Evolutionary conservation across 2,329 filamentous ascomycete species (phyloP).

Genomic region (Diaporthe eres): DNA sequence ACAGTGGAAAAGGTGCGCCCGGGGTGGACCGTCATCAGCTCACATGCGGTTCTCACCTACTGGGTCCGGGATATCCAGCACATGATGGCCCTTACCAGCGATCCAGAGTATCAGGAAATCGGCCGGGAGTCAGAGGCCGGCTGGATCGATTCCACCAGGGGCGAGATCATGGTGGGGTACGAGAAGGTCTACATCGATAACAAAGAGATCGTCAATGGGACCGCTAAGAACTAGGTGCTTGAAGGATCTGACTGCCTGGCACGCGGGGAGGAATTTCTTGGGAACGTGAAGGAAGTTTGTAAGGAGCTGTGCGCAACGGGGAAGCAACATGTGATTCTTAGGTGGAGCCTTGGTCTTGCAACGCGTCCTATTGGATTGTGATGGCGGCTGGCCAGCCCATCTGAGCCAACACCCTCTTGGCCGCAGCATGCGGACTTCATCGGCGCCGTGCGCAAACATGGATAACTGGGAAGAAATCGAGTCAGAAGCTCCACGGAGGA

Average conservation of each 20-base stretch:
- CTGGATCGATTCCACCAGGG: conserved; percentile 4
- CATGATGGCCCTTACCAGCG: conserved; percentile 7
- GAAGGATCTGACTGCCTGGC: background rate
- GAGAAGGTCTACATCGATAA: conserved; percentile 1
- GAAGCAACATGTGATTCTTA: too few species aligned
- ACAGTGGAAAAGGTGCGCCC: background rate
- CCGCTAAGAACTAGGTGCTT: background rate
- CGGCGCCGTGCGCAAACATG: too few species aligned
- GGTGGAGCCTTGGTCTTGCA: too few species aligned
- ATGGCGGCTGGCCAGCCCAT: too few species aligned
- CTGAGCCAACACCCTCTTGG: too few species aligned
- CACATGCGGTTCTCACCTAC: conserved; percentile 1
- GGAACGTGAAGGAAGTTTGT: too few species aligned
- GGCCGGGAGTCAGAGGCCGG: background rate
- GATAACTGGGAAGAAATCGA: too few species aligned
- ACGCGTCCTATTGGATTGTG: too few species aligned
- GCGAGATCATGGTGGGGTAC: conserved; percentile 11
- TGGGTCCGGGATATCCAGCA: conserved; percentile 15
- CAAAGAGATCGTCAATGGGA: background rate
- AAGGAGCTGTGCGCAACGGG: too few species aligned
- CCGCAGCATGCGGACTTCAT: too few species aligned
- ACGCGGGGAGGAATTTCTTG: too few species aligned
- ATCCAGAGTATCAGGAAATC: conserved; percentile 4
- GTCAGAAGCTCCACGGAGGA: too few species aligned
- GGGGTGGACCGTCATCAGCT: conserved; percentile 1